Evolutionary conservation across 257 asterid genomes (phyloP).

Genomic region (Paraleonurus japonicus): DNA sequence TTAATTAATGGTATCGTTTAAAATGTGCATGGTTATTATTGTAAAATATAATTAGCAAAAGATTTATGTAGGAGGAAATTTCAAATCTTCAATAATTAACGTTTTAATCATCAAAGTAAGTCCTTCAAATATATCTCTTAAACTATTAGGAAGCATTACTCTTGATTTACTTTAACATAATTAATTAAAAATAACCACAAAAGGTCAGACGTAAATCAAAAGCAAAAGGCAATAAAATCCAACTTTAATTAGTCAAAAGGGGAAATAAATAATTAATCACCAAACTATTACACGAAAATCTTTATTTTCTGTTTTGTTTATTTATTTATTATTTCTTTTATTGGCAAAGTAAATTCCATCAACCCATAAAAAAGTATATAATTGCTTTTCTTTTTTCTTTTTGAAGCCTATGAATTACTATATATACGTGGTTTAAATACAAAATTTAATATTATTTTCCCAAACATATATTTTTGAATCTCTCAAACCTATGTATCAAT

Average conservation of each 20-base stretch:
- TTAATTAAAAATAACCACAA: neutral
- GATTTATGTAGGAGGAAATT: too few species aligned
- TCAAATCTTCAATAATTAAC: neutral
- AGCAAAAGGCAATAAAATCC: constrained; percentile 19
- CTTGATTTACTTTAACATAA: too few species aligned
- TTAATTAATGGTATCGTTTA: too few species aligned
- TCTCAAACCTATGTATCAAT: too few species aligned
- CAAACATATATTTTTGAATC: too few species aligned
- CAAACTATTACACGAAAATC: neutral
- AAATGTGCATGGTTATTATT: too few species aligned
- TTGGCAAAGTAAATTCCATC: neutral
- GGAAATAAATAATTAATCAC: neutral
- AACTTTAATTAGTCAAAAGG: neutral
- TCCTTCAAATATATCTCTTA: neutral
- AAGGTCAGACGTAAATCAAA: constrained; percentile 10
- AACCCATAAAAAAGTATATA: neutral
- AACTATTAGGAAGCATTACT: neutral
- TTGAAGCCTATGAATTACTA: neutral
- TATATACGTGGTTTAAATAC: neutral
- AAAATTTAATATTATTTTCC: too few species aligned
- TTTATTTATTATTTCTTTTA: neutral
- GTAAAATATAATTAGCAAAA: too few species aligned
- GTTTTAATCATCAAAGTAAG: neutral
- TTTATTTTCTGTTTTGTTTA: neutral
- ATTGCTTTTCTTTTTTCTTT: neutral